Conservation (phyloP, 345 rosid species). For the Cochlearia excelsa region DNA sequence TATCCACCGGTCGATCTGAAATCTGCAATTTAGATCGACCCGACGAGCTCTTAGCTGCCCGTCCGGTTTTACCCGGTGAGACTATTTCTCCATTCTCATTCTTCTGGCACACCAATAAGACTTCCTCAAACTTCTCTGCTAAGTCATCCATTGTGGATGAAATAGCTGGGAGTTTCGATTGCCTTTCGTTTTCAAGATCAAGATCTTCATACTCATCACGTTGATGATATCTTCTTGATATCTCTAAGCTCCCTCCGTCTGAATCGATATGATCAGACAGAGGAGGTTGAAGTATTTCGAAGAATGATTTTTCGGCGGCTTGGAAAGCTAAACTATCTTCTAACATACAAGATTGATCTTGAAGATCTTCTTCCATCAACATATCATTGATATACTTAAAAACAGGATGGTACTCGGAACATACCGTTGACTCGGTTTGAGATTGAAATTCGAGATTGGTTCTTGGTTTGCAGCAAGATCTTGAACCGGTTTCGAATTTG, state of each 20-base stretch:
- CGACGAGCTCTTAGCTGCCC: slow-evolving; percentile 5
- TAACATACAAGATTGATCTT: slow-evolving; percentile 63
- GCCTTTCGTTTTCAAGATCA: slow-evolving; percentile 17
- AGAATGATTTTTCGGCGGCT: slow-evolving; percentile 73
- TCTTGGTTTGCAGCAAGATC: slow-evolving; percentile 33
- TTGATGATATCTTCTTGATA: slow-evolving; percentile 20
- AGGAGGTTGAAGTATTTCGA: slow-evolving; percentile 53
- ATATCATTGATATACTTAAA: slow-evolving; percentile 71
- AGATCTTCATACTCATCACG: slow-evolving; percentile 29
- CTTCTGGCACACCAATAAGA: slow-evolving; percentile 28
- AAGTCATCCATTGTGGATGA: slow-evolving; percentile 18
- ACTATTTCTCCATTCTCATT: slow-evolving; percentile 7
- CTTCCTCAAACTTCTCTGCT: slow-evolving; percentile 28
- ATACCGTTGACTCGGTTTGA: slow-evolving; percentile 23
- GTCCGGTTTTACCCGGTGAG: slow-evolving; percentile 1
- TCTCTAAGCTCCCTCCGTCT: neutral
- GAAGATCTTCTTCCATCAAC: slow-evolving; percentile 82
- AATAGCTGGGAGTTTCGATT: slow-evolving; percentile 27
- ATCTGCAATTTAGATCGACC: slow-evolving; percentile 14
- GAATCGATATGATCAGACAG: neutral
- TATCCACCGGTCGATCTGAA: slow-evolving; percentile 22
- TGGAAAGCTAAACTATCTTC: slow-evolving; percentile 78
- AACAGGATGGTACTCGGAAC: slow-evolving; percentile 38
- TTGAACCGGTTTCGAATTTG: slow-evolving; percentile 27
- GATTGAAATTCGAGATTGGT: slow-evolving; percentile 29